These are phyloP conservation scores for Pleurotus pulmonarius DNA, from an alignment of 768 basidiomycete species.

Conservation along the genomic window DNA sequence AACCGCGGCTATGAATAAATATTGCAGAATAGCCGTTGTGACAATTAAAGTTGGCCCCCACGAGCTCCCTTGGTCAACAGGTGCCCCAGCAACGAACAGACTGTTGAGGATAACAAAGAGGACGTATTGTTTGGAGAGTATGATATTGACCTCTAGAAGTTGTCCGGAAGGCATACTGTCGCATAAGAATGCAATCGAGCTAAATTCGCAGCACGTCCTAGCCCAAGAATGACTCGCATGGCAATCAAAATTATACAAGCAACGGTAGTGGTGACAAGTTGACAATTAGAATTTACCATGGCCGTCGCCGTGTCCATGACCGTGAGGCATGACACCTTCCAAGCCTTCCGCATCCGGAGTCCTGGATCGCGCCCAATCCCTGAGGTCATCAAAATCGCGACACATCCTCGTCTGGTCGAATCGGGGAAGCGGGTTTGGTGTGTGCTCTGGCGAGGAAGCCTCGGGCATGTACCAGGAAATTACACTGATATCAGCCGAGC, in stretches of 20 bases:
- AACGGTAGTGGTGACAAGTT: too few relatives aligned
- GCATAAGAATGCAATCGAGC: too few relatives aligned
- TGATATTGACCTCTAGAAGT: too few relatives aligned
- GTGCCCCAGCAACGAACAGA: not conserved
- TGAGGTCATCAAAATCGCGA: not conserved
- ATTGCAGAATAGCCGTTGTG: not conserved
- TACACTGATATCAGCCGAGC: conserved; percentile 14
- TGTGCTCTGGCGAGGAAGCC: not conserved
- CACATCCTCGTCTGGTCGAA: conserved; percentile 4
- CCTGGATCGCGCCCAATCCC: not conserved
- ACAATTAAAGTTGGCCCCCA: too few relatives aligned
- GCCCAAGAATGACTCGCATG: too few relatives aligned
- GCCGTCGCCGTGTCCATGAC: not conserved
- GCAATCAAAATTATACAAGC: not conserved
- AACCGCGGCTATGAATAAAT: not conserved
- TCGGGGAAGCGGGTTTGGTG: not conserved
- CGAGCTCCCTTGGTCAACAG: not conserved
- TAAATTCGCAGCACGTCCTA: too few relatives aligned
- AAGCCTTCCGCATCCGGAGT: not conserved
- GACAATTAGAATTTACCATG: not conserved
- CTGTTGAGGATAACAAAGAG: not conserved
- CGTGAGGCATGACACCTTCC: not conserved
- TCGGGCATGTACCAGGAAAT: conserved; percentile 15
- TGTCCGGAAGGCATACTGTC: too few relatives aligned
- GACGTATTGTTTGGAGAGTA: not conserved